Conservation (phyloP, 2,329 filamentous ascomycete species). For the Fusarium devonianum region DNA sequence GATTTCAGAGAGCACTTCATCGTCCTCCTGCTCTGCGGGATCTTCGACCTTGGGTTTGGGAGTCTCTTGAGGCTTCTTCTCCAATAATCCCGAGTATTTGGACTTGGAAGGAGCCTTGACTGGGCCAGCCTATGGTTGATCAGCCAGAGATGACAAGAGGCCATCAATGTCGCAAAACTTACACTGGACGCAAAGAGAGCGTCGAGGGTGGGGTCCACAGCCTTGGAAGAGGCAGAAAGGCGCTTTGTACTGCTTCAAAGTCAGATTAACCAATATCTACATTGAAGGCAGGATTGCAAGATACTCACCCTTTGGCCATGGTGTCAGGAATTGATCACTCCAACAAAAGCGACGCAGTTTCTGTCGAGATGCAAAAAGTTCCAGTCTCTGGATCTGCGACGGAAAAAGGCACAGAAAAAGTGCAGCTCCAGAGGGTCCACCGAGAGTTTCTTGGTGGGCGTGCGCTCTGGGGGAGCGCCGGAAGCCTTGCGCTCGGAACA, state of each 20-base stretch:
- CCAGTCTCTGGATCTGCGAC: slow-evolving; percentile 23
- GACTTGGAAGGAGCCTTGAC: slow-evolving; percentile 55
- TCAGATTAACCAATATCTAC: slow-evolving; percentile 25
- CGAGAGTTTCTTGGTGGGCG: slow-evolving; percentile 15
- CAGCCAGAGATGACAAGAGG: slow-evolving; percentile 17
- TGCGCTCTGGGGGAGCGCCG: slow-evolving; percentile 8
- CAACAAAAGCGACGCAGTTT: slow-evolving; percentile 12
- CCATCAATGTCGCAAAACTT: slow-evolving; percentile 49
- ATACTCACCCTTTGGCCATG: slow-evolving; percentile 40
- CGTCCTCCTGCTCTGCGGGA: slow-evolving; percentile 45
- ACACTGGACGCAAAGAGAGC: slow-evolving; percentile 78
- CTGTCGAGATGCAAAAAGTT: slow-evolving; percentile 17
- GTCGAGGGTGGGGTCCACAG: slow-evolving; percentile 72
- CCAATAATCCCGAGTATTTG: slow-evolving; percentile 52
- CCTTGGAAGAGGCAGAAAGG: slow-evolving; percentile 57
- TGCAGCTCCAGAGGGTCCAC: slow-evolving; percentile 32
- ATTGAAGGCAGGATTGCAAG: not conserved
- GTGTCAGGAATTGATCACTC: slow-evolving; percentile 9
- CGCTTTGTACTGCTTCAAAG: slow-evolving; percentile 46
- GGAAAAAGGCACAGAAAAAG: slow-evolving; percentile 41
- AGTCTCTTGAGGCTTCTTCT: slow-evolving; percentile 45
- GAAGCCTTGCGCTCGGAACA: slow-evolving; percentile 39
- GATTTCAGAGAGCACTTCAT: slow-evolving; percentile 46
- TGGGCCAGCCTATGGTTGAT: slow-evolving; percentile 56
- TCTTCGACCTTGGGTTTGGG: slow-evolving; percentile 38